These are phyloP conservation scores for Zymoseptoria pseudotritici DNA, from an alignment of 2,329 filamentous ascomycete genomes.

Conservation along the genomic window DNA sequence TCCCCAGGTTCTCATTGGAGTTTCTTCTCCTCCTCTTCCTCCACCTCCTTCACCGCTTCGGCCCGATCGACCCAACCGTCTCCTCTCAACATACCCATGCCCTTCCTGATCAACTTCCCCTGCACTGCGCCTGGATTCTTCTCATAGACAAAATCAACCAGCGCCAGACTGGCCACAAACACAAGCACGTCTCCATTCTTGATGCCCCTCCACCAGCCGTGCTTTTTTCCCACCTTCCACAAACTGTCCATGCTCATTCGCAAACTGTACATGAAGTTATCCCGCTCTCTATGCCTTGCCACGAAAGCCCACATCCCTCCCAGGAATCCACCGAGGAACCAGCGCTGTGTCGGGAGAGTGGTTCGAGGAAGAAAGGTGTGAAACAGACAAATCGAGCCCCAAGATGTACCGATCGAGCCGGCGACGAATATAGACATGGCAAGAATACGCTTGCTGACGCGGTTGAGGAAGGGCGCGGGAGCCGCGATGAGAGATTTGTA, in stretches of 20 bases:
- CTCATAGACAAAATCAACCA: slow-evolving; percentile 73
- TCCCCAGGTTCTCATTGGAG: neutral
- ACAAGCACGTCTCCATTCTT: slow-evolving; percentile 77
- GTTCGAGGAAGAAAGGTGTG: slow-evolving; percentile 67
- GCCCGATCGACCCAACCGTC: slow-evolving; percentile 66
- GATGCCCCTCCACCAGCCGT: slow-evolving; percentile 77
- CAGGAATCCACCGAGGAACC: slow-evolving; percentile 81
- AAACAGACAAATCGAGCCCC: slow-evolving; percentile 87
- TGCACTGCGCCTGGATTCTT: slow-evolving; percentile 59
- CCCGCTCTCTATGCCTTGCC: slow-evolving; percentile 56
- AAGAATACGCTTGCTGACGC: slow-evolving; percentile 61
- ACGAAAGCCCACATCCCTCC: slow-evolving; percentile 81
- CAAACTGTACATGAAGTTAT: slow-evolving; percentile 70
- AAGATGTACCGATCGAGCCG: slow-evolving; percentile 74
- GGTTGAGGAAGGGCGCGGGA: slow-evolving; percentile 60
- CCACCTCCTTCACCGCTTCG: slow-evolving; percentile 8
- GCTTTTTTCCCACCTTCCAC: slow-evolving; percentile 92
- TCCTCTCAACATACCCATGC: slow-evolving; percentile 64
- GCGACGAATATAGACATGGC: slow-evolving; percentile 71
- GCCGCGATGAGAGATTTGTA: slow-evolving; percentile 61
- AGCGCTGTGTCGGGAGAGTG: slow-evolving; percentile 72
- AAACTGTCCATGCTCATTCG: slow-evolving; percentile 71
- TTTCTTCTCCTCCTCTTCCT: slow-evolving; percentile 19
- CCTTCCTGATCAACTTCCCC: slow-evolving; percentile 62
- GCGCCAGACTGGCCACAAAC: slow-evolving; percentile 69